Conservation (phyloP, 129 eudicot species). For the Scalesia atractyloides region DNA sequence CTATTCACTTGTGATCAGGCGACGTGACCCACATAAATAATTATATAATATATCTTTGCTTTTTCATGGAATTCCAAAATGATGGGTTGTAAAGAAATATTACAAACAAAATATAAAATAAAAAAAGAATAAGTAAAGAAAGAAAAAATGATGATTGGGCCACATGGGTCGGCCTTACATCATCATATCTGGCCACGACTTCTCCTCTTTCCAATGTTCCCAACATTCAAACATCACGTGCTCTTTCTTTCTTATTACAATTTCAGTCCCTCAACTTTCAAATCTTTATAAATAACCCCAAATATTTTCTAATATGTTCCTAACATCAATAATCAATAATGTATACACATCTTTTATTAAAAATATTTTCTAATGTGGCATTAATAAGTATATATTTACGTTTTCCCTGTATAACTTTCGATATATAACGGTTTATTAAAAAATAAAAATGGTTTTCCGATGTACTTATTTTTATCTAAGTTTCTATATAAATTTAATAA, state of each 20-base stretch:
- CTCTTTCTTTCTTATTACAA: conserved; percentile 4
- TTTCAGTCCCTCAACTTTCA: conserved; percentile 14
- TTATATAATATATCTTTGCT: background rate
- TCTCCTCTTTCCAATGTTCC: conserved; percentile 59
- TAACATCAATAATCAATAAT: background rate
- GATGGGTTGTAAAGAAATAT: conserved; percentile 4
- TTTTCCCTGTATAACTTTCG: too few species aligned
- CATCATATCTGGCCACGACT: conserved; percentile 76
- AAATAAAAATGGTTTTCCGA: too few species aligned
- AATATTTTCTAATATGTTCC: background rate
- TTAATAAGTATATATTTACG: too few species aligned
- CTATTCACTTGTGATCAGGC: background rate
- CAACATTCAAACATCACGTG: conserved; percentile 77
- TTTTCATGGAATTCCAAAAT: background rate
- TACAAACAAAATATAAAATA: background rate
- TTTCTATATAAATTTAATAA: too few species aligned
- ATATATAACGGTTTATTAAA: too few species aligned
- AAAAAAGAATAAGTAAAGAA: background rate
- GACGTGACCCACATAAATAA: background rate
- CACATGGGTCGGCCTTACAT: conserved; percentile 58
- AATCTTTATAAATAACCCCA: background rate
- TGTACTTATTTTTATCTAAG: too few species aligned
- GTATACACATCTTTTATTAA: too few species aligned
- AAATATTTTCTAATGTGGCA: too few species aligned
- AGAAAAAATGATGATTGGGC: conserved; percentile 38